Percentiles rank a stretch among this genome's conserved stretches.
Evolutionary conservation across 257 asterid genomes (phyloP).

Genomic region (Coffea eugenioides): DNA sequence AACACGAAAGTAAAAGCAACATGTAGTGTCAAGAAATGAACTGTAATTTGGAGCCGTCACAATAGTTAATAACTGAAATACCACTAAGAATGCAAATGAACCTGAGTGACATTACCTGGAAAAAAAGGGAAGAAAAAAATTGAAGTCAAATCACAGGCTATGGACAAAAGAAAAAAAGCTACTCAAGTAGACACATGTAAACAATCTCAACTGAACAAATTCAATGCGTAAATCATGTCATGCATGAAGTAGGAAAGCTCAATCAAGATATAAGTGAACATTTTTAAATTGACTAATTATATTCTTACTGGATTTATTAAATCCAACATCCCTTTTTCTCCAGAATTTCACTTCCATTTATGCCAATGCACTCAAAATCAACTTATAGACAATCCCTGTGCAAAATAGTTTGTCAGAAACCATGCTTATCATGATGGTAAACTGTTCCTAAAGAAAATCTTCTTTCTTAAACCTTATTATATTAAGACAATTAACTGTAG

Average conservation of each 20-base stretch:
- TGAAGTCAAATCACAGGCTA: not conserved
- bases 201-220: not conserved
- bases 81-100: not conserved
- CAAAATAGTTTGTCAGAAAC: not conserved
- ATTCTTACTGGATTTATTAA: not conserved
- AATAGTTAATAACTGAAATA: not conserved
- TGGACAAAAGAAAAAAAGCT: not conserved
- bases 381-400: not conserved
- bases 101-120: not conserved
- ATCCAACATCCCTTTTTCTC: not conserved
- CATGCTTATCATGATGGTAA: not conserved
- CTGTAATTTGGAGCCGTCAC: not conserved
- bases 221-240: not conserved
- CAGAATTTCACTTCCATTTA: no score
- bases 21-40: not conserved
- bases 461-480: not conserved
- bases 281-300: not conserved
- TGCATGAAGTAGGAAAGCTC: not conserved
- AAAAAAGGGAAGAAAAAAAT: not conserved
- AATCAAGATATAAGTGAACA: not conserved
- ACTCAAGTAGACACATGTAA: not conserved
- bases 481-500: not conserved
- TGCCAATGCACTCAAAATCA: not conserved
- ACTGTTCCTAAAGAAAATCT: not conserved
- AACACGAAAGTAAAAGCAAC: not conserved